Base-by-base conservation (phyloP, 352 stramenopile species). In the Globisporangium canariense region DNA sequence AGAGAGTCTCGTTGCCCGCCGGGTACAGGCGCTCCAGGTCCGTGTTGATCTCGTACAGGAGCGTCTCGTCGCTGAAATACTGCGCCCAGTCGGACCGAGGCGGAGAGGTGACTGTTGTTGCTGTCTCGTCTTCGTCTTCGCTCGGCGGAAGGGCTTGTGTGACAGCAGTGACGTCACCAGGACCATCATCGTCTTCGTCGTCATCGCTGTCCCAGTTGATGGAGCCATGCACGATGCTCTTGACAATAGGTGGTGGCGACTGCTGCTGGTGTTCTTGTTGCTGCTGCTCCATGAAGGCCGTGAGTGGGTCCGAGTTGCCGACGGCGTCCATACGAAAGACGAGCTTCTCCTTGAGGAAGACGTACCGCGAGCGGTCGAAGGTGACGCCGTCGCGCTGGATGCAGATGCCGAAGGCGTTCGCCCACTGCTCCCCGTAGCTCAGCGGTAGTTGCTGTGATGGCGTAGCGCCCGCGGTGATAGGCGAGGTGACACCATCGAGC, bases 41-140 rank as follows among this genome's bases (percentile, higher is more conserved):
- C 41, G 78, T 93, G 59, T 94, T 91, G 65, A 94, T 94, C 66
- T 93, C 86, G 40, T 89, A 75, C 40, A 92, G 54, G 28, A 94
- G 60, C 9, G 64, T 75, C 14, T 90, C 86, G 57, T 94, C 79
- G 30, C 65, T 84, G 61, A 90, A 91, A 53, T 79, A 89, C 62
- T 91, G 81, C 13, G 68, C 75, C 81, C 83, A 91, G 14, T 64
- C 30, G 28, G 69, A 53, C 10, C 18, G 32, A 43, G 34, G 18
- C 14, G 60, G 32, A 4, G 14, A 47, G 1, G 9, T 18, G 18
- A 30, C 22, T 11, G 30, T 18, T 11, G 11, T 18, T 11, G 11
- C 14, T 11, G 36, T 41, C 36, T 41, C 36, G 10, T 13, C 4
- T 1, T 50, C 34, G n/a, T 43, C 40, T 28, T 45, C 45, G 36